These are phyloP conservation scores for Vigna reflexopilosa DNA, from an alignment of 306 rosid species.

Conservation along the genomic window DNA sequence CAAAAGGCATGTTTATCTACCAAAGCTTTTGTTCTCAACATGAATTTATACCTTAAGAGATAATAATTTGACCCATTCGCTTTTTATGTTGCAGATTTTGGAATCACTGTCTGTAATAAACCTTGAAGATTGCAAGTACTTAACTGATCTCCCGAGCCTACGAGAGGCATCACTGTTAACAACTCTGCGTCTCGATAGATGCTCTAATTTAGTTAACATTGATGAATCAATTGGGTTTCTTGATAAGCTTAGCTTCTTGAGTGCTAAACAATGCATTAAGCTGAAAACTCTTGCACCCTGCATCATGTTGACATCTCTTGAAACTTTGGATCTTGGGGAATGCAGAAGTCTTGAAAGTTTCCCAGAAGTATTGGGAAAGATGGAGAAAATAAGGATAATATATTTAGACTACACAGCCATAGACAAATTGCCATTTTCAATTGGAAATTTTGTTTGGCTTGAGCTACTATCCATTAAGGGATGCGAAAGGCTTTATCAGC, in stretches of 20 bases:
- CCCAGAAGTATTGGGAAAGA: not conserved
- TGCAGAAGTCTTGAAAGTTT: conserved; percentile 26
- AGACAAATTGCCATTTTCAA: conserved; percentile 21
- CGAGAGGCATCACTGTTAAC: no score
- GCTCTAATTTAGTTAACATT: conserved; percentile 13
- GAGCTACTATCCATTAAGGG: not conserved
- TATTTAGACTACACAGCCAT: conserved; percentile 18
- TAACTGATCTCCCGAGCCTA: no score
- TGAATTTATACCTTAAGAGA: no score
- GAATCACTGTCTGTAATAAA: no score
- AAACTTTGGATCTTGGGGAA: conserved; percentile 16
- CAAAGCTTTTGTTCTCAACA: not conserved
- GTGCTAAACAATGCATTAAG: conserved; percentile 22
- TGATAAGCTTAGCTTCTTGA: not conserved
- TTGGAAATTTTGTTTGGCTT: conserved; percentile 15
- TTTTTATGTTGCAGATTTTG: no score
- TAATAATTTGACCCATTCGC: no score
- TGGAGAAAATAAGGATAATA: conserved; percentile 31
- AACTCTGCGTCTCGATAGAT: not conserved
- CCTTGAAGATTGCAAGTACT: no score
- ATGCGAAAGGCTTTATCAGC: not conserved
- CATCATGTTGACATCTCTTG: conserved; percentile 39
- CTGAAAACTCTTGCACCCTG: not conserved
- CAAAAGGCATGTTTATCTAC: not conserved
- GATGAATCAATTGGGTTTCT: conserved; percentile 15